A percentile compares a stretch with the other conserved stretches of the same genome.
phyloP scores from a whole-genome alignment of 2,329 filamentous ascomycete species.

The Arthroderma uncinatum region DNA sequence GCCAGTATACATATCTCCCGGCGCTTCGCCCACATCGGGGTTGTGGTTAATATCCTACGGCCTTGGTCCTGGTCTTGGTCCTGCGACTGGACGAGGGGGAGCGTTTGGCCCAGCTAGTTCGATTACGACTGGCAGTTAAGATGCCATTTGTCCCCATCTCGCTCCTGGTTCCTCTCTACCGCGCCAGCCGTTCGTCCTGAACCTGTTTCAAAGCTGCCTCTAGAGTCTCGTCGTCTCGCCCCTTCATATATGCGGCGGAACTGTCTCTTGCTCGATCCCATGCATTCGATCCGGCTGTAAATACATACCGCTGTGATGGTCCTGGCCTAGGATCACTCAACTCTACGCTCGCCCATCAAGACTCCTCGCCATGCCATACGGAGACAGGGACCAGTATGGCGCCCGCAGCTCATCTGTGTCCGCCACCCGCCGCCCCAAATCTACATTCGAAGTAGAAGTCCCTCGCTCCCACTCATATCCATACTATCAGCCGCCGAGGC shows the following conservation, averaged over 20 bases:
- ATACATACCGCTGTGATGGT: neutral
- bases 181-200: neutral
- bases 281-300: neutral
- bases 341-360: neutral
- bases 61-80: neutral
- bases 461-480: slow-evolving; percentile 1
- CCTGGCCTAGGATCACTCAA: neutral
- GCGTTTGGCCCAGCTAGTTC: neutral
- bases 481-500: neutral
- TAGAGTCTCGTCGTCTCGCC: too few relatives aligned
- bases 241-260: neutral
- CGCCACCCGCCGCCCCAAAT: neutral
- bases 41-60: neutral
- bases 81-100: neutral
- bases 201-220: neutral
- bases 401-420: neutral
- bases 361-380: neutral
- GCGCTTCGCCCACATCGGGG: neutral
- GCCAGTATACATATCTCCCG: neutral
- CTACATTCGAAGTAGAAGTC: neutral
- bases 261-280: neutral
- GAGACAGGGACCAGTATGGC: neutral
- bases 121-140: neutral
- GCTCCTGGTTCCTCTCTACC: neutral
- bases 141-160: neutral